Percentiles rank a stretch among this genome's conserved stretches.
These are phyloP conservation scores for Haematococcus sp. DNA, from an alignment of 139 green algal species.

Conservation along the genomic window DNA sequence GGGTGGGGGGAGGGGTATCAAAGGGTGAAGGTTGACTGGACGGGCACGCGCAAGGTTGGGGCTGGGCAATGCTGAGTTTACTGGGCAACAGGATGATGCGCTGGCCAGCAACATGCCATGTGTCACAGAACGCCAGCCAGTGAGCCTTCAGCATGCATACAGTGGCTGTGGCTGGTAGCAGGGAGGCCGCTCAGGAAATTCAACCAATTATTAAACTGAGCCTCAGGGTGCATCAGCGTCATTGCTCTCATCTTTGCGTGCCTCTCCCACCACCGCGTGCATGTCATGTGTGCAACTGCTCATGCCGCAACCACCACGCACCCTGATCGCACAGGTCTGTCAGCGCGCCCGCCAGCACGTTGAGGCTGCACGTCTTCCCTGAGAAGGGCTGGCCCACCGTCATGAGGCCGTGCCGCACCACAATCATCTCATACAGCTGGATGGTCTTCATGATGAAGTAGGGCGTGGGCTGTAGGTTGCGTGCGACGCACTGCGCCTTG, in stretches of 20 bases:
- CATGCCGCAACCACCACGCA: not conserved
- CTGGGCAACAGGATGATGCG: no score
- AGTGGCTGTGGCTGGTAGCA: no score
- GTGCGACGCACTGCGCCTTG: conserved; percentile 49
- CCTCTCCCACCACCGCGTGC: not conserved
- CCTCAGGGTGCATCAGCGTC: no score
- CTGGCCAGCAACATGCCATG: no score
- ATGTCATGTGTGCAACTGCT: not conserved
- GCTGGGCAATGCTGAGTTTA: no score
- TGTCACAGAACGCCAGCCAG: no score
- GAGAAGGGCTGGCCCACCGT: conserved; percentile 69
- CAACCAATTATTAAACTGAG: no score
- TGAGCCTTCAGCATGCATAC: no score
- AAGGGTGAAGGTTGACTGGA: no score
- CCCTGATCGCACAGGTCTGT: conserved; percentile 40
- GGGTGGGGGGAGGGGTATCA: not conserved
- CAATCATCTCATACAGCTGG: conserved; percentile 88
- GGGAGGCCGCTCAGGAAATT: no score
- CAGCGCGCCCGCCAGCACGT: conserved; percentile 64
- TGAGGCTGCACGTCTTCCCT: conserved; percentile 57
- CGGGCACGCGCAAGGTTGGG: no score
- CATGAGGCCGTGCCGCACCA: conserved; percentile 82
- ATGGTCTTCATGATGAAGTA: conserved; percentile 77
- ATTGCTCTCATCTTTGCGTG: no score
- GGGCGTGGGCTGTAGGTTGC: conserved; percentile 65